Conservation (phyloP, 768 basidiomycete species). For the Galerina sulciceps region DNA sequence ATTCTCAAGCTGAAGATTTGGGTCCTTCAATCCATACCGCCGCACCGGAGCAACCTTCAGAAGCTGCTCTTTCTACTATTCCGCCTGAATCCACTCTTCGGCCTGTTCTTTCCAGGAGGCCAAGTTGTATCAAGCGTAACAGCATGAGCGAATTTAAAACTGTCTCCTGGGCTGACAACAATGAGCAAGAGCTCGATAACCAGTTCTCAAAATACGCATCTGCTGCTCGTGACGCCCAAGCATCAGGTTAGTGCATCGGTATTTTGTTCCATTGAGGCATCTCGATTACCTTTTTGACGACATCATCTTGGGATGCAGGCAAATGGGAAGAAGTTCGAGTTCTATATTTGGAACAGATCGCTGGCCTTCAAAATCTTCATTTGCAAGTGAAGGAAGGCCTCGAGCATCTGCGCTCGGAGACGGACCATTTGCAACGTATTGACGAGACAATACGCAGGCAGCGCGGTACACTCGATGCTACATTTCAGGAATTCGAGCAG, state of each 20-base stretch:
- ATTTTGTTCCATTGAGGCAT: not conserved
- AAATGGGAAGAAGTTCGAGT: conserved; percentile 64
- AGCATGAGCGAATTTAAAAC: conserved; percentile 64
- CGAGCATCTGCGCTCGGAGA: conserved; percentile 45
- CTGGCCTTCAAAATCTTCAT: conserved; percentile 60
- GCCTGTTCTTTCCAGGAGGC: conserved; percentile 33
- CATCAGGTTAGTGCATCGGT: conserved; percentile 33
- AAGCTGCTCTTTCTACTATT: conserved; percentile 8
- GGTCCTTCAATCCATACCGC: not conserved
- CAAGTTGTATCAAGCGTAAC: conserved; percentile 69
- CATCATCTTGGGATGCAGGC: conserved; percentile 37
- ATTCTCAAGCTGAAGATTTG: conserved; percentile 4
- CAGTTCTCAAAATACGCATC: conserved; percentile 55
- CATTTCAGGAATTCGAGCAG: conserved; percentile 46
- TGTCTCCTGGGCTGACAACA: conserved; percentile 77
- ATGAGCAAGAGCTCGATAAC: conserved; percentile 57
- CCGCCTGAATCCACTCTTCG: conserved; percentile 14
- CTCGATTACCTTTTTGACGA: not conserved
- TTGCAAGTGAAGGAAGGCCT: conserved; percentile 53
- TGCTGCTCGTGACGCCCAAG: conserved; percentile 42
- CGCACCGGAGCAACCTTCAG: conserved; percentile 3
- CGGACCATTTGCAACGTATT: conserved; percentile 45
- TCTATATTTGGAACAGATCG: conserved; percentile 65
- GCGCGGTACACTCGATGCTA: conserved; percentile 38
- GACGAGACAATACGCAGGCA: conserved; percentile 46